Conservation (phyloP, 148 eudicot species). For the Fagopyrum homotropicum region DNA sequence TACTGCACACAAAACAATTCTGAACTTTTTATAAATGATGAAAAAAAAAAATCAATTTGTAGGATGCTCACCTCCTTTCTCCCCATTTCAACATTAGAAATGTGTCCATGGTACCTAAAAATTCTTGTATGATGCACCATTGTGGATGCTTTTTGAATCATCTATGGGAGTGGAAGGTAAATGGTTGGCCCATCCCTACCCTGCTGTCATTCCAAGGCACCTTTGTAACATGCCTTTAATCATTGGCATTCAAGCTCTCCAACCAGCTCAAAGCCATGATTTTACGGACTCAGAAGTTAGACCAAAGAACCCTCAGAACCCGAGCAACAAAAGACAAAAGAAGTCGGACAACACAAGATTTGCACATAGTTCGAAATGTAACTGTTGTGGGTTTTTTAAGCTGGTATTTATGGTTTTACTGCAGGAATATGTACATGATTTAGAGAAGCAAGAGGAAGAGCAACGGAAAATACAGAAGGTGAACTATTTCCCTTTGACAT, state of each 20-base stretch:
- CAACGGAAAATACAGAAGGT: constrained; percentile 81
- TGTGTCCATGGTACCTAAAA: background rate
- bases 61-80: background rate
- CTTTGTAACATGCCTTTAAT: background rate
- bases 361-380: background rate
- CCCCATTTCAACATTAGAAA: background rate
- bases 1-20: too few species aligned
- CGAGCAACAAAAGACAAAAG: background rate
- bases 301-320: background rate
- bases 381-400: background rate
- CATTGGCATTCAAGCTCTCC: background rate
- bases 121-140: background rate
- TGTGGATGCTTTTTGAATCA: background rate
- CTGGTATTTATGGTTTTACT: constrained; percentile 1
- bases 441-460: constrained; percentile 96
- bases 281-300: background rate
- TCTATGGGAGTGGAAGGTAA: background rate
- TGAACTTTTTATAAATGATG: background rate
- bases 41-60: background rate
- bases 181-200: background rate
- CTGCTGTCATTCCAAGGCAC: background rate
- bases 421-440: constrained; percentile 83
- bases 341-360: background rate
- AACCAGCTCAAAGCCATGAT: constrained; percentile 2
- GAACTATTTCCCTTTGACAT: constrained; percentile 1